Evolutionary conservation across 73 alveolate species (phyloP), one percentile per base, ranked within the genome.

Genomic region (Tetrahymena elliotti): DNA sequence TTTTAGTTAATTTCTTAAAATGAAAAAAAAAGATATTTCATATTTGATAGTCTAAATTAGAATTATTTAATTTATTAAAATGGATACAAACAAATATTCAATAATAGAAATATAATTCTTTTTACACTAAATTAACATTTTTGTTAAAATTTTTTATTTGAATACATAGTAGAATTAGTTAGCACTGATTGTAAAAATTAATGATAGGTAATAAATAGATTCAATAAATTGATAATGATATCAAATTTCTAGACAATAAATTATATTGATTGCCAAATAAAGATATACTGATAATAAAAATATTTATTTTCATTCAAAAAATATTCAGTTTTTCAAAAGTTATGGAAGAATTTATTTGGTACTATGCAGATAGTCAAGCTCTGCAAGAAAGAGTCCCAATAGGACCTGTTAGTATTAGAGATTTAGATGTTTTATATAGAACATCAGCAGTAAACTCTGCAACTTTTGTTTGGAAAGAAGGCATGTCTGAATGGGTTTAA

Each of bases 401-500:
- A 68, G 98, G 98, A 2, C 98, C 97, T 10, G 40, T 95, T 36
- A 82, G 96, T 27, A 37, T 52, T 33, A 82, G 98, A 82, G 98
- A 96, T 94, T 47, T 96, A 31, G 99, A 97, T 97, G 98, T 96
- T 84, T 93, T 96, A 93, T 93, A 97, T 34, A 94, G 99, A 68
- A 96, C 98, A 2, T 94, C 95, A 20, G 97, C 83, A 40, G 39
- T 94, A 24, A 94, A 93, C 7, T 94, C 96, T 39, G 95, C 93
- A 39, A 93, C 98, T 10, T 84, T 34, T 33, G 97, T 94, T 24
- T 97, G 97, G 98, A 97, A 93, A 38, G 98, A 97, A 52, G 97
- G 98, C 84, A 94, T 97, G 97, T 36, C 93, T 13, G 97, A 97
- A 36, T 97, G 98, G 98, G 37, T 38, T 34, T 97, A 95, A 54